Evolutionary conservation across 495 filamentous ascomycete species (phyloP), one percentile per base, ranked within the genome.

Genomic region (Lophium mytilinum): DNA sequence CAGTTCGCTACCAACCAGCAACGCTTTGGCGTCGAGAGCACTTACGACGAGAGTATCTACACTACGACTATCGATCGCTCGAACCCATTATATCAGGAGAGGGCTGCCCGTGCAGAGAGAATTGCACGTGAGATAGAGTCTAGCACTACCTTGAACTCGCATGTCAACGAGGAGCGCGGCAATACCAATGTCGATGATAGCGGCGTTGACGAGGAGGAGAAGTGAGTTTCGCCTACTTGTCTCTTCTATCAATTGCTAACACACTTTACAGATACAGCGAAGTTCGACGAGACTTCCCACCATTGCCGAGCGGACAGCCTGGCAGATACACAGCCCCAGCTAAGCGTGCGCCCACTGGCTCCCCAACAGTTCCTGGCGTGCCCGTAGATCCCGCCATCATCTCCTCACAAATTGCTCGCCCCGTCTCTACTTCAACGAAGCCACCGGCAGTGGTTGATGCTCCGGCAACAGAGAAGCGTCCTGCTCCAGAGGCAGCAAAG

Each of bases 1-100:
- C 93, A 99, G 68, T 99, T 99, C 64, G 87, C 88, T 65, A 82
- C 78, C 41, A 97, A 98, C 62, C 86, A 94, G 69, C 79, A 83
- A 36, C 82, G 88, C 3, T 97, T 95, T 67, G 93, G 93, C 9
- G 71, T 92, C 37, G 88, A 81, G 71, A 89, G 83, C 15, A 86
- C 86, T 61, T 97, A 96, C 68, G 85, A 96, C 62, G 94, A 97
- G 70, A 89, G 85, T 63, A 82, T 92, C 46, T 99, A 99, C 68
- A 99, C 94, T 9, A 97, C 92, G 17, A 74, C 78, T 9, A 89
- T 99, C 60, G 83, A 99, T 67, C 86, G 83, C 58, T 84, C 72
- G 34, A 82, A 92, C 68, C 90, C 93, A 1, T 72, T 81, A 24
- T 96, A 93, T 71, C 83, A 82, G 57, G 81, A 87, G 66, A 82